phyloP scores from a whole-genome alignment of 768 basidiomycete species.

The Suillus tomentosus region DNA sequence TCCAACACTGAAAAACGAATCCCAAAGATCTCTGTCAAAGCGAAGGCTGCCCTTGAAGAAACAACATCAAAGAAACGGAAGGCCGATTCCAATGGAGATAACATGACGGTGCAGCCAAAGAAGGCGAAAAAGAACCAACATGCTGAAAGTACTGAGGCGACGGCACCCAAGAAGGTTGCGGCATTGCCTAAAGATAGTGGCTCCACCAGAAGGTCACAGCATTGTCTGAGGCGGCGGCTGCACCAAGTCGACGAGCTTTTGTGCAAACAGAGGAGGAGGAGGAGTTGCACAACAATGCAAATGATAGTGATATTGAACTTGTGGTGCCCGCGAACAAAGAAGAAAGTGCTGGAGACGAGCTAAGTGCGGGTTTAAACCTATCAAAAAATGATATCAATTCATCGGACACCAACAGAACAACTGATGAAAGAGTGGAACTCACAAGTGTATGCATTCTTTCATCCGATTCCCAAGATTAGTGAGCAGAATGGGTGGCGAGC shows the following conservation, averaged over 20 bases:
- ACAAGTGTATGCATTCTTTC: slow-evolving; percentile 31
- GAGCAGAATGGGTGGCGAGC: slow-evolving; percentile 18
- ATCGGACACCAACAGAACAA: slow-evolving; percentile 13
- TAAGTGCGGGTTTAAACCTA: slow-evolving; percentile 5
- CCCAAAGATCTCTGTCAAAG: slow-evolving; percentile 7
- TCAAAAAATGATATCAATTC: slow-evolving; percentile 1
- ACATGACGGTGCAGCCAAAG: background rate
- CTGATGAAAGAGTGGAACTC: slow-evolving; percentile 29
- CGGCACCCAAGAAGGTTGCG: background rate
- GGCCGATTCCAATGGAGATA: background rate
- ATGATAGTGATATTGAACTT: background rate
- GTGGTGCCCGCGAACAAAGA: background rate
- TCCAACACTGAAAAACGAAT: background rate
- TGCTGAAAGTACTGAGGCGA: background rate
- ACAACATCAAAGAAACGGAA: background rate
- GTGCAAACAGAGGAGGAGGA: too few relatives aligned
- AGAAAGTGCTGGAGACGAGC: slow-evolving; percentile 1
- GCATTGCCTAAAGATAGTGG: background rate
- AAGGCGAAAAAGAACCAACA: background rate
- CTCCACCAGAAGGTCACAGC: background rate
- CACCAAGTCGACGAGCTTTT: background rate
- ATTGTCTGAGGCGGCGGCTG: background rate
- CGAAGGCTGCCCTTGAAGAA: background rate
- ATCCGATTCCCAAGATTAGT: slow-evolving; percentile 20
- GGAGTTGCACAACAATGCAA: background rate